Base-by-base conservation (phyloP, 2,329 filamentous ascomycete species). In the Stemphylium beticola region DNA sequence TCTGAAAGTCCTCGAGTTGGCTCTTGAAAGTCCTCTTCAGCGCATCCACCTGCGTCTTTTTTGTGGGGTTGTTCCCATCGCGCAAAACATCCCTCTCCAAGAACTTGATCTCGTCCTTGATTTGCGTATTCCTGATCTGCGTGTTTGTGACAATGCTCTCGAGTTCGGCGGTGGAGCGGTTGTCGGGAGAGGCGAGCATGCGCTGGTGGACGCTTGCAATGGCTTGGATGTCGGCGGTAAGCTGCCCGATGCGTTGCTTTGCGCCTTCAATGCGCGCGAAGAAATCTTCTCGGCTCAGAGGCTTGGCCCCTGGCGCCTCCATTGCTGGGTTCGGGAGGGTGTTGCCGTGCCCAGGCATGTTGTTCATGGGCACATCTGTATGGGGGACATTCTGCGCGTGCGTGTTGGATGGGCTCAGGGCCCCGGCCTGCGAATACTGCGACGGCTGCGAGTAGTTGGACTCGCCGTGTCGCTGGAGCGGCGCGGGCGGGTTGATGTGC, bases 41-140 rank as follows among this genome's bases (percentile, higher is more conserved):
- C 57, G 85, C 84, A 63, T 85, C 81, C 51, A 90, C 82, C 74
- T 92, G 89, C 57, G 84, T 85, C 69, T 82, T 81, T 81, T 93
- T 93, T 63, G 88, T 82, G 56, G 77, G 79, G 74, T 87, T 87
- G 60, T 81, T 81, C 49, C 79, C 78, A 72, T 87, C 89, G 73
- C 86, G 85, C 72, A 82, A 79, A 40, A 87, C 84, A 74, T 93
- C 90, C 57, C 78, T 80, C 77, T 92, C 89, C 49, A 93, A 81
- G 64, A 83, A 84, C 75, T 90, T 90, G 79, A 93, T 90, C 77
- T 90, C 86, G 70, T 91, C 87, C 72, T 89, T 88, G 80, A 93
- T 91, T 61, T 84, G 81, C n/a, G 84, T 87, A 36, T 55, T 55
- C 47, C 52, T 32, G 34, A 55, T 51, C 61, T 84, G 81, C n/a